These are phyloP conservation scores for Suillus discolor DNA, from an alignment of 768 basidiomycete genomes.

Conservation along the genomic window DNA sequence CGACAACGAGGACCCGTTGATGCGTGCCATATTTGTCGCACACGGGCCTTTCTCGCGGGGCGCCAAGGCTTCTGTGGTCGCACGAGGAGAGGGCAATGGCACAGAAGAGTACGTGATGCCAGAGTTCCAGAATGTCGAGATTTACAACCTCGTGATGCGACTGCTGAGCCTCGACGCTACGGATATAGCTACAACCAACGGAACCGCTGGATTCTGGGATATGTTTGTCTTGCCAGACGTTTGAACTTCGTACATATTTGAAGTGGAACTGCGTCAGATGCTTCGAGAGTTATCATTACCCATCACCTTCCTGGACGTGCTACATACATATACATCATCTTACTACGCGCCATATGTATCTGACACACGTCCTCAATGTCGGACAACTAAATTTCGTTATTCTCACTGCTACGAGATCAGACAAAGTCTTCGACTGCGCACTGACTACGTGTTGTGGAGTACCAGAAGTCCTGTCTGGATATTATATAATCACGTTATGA, in stretches of 20 bases:
- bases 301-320: background rate
- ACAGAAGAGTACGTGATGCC: constrained; percentile 70
- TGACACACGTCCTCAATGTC: no score
- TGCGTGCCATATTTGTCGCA: constrained; percentile 91
- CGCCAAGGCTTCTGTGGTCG: constrained; percentile 54
- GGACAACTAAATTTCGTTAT: no score
- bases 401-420: no score
- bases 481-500: no score
- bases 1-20: constrained; percentile 73
- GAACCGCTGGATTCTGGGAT: constrained; percentile 85
- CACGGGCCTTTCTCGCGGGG: constrained; percentile 85
- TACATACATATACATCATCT: background rate
- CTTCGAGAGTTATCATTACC: background rate
- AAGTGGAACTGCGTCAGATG: background rate
- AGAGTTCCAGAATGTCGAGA: constrained; percentile 80
- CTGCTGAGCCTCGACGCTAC: constrained; percentile 61
- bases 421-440: no score
- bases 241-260: background rate
- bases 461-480: no score
- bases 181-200: constrained; percentile 68
- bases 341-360: no score
- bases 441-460: no score
- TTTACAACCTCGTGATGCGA: constrained; percentile 82
- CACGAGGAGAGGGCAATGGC: constrained; percentile 7
- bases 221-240: constrained; percentile 48